Evolutionary conservation across 768 basidiomycete genomes (phyloP).

Genomic region (Amanita rimosa): DNA sequence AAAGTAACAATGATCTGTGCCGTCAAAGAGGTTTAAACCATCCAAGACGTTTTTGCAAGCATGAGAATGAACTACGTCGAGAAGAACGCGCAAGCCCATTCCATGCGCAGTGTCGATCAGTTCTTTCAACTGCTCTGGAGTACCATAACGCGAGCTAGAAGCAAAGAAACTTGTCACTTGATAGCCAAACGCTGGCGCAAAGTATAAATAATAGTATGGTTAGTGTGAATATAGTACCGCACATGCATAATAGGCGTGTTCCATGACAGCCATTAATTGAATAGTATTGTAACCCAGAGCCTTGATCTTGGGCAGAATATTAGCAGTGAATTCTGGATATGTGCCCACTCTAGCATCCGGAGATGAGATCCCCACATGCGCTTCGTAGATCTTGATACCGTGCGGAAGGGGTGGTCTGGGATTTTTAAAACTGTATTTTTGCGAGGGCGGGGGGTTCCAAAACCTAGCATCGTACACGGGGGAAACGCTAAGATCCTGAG

Average conservation of each 20-base stretch:
- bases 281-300: constrained; percentile 93
- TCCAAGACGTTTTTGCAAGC: constrained; percentile 97
- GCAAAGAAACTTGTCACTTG: constrained; percentile 98
- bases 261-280: constrained; percentile 98
- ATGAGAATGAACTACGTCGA: constrained; percentile 97
- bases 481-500: constrained; percentile 84
- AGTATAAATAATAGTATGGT: constrained; percentile 6
- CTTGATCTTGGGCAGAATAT: constrained; percentile 80
- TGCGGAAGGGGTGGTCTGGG: constrained; percentile 53
- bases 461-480: constrained; percentile 95
- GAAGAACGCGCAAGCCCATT: constrained; percentile 84
- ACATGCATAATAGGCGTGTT: constrained; percentile 98
- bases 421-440: constrained; percentile 78
- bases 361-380: constrained; percentile 95
- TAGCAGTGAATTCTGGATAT: constrained; percentile 88
- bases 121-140: constrained; percentile 91
- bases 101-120: constrained; percentile 92
- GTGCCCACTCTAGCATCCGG: constrained; percentile 80
- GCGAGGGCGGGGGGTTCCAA: constrained; percentile 82
- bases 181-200: constrained; percentile 83
- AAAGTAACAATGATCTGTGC: constrained; percentile 96
- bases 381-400: constrained; percentile 82
- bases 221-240: constrained; percentile 17
- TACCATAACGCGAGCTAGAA: constrained; percentile 90
- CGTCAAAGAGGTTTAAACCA: constrained; percentile 92